Conservation (phyloP, 1,139 yeast genomes). For the Hyphopichia buzzinii region DNA sequence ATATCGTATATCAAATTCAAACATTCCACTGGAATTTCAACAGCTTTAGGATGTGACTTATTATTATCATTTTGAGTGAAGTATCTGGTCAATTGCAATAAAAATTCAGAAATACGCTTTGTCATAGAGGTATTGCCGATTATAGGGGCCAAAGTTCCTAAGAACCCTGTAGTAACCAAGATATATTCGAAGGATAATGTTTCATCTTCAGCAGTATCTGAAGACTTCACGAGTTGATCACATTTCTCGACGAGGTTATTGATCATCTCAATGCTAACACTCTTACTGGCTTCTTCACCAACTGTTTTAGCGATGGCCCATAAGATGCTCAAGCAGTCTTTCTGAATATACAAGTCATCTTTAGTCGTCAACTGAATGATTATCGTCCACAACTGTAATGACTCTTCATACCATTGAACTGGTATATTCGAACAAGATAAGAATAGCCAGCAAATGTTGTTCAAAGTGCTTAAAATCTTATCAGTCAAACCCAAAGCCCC, state of each 20-base stretch:
- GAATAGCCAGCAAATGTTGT: conserved; percentile 64
- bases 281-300: conserved; percentile 29
- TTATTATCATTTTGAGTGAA: conserved; percentile 12
- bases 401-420: conserved; percentile 31
- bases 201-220: conserved; percentile 11
- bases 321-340: conserved; percentile 53
- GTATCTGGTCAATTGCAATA: conserved; percentile 30
- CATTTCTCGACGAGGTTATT: conserved; percentile 22
- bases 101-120: conserved; percentile 43
- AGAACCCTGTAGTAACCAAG: conserved; percentile 46
- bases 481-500: conserved; percentile 38
- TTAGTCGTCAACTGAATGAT: conserved; percentile 18
- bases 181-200: conserved; percentile 21
- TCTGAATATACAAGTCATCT: conserved; percentile 30
- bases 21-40: conserved; percentile 53
- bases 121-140: conserved; percentile 49
- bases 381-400: conserved; percentile 38
- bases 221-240: conserved; percentile 9
- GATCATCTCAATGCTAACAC: conserved; percentile 25
- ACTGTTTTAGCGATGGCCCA: conserved; percentile 59
- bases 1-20: conserved; percentile 71
- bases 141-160: conserved; percentile 53
- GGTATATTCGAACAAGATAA: conserved; percentile 34
- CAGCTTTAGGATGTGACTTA: conserved; percentile 17
- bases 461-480: conserved; percentile 63